Evolutionary conservation across 2,329 filamentous ascomycete genomes (phyloP).

Genomic region (Aciculosporium take): DNA sequence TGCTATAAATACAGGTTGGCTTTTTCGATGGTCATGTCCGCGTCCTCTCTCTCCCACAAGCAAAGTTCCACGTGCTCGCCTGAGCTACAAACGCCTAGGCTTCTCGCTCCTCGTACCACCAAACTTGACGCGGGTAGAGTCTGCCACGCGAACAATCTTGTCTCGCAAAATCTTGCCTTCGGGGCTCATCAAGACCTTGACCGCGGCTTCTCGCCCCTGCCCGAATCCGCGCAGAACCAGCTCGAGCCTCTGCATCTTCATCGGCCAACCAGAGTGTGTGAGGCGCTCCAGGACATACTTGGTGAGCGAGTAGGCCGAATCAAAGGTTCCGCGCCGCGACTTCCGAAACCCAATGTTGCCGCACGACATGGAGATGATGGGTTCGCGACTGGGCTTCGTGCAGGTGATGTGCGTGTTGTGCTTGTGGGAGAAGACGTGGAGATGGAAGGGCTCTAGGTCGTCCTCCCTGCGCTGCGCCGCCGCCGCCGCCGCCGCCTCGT

Average conservation of each 20-base stretch:
- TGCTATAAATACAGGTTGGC: too few species aligned
- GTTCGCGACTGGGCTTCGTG: slow-evolving; percentile 64
- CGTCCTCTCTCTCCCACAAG: too few species aligned
- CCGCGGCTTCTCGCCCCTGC: slow-evolving; percentile 70
- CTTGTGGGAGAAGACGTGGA: slow-evolving; percentile 76
- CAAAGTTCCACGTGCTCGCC: too few species aligned
- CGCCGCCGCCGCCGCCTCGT: too few species aligned
- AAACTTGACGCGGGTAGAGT: slow-evolving; percentile 86
- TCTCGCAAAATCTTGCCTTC: slow-evolving; percentile 66
- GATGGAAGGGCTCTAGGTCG: slow-evolving; percentile 55
- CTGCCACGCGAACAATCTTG: slow-evolving; percentile 66
- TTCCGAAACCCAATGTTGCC: slow-evolving; percentile 92
- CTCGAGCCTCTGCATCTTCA: slow-evolving; percentile 64
- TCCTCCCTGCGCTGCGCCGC: slow-evolving; percentile 21
- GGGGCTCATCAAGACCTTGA: slow-evolving; percentile 74
- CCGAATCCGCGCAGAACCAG: slow-evolving; percentile 78
- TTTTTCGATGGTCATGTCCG: not conserved
- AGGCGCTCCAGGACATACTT: slow-evolving; percentile 74
- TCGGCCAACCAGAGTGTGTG: slow-evolving; percentile 63
- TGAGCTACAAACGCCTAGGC: slow-evolving; percentile 58
- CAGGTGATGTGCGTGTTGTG: slow-evolving; percentile 95
- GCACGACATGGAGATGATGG: slow-evolving; percentile 65
- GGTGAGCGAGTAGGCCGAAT: slow-evolving; percentile 81
- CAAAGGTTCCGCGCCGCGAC: slow-evolving; percentile 64
- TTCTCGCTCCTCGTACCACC: slow-evolving; percentile 79